Evolutionary conservation across 345 rosid species (phyloP).

Genomic region (Brassica cretica): DNA sequence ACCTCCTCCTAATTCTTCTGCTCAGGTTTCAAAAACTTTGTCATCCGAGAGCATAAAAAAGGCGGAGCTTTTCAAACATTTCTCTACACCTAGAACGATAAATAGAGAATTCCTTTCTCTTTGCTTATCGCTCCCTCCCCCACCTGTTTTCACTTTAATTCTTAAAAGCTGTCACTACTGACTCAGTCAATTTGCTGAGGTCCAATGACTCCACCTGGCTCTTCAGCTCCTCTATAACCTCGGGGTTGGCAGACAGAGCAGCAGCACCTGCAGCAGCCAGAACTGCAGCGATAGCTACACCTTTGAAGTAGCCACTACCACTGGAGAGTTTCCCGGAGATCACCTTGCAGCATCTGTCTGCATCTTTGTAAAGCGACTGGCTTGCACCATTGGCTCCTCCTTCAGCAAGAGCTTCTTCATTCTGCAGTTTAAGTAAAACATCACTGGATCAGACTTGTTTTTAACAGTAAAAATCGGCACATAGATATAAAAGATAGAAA

Average conservation of each 20-base stretch:
- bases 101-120: constrained; percentile 29
- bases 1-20: neutral
- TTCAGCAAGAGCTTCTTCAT: constrained; percentile 51
- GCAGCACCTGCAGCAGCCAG: constrained; percentile 50
- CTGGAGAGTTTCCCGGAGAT: constrained; percentile 47
- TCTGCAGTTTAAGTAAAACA: constrained; percentile 32
- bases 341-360: constrained; percentile 58
- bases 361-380: constrained; percentile 44
- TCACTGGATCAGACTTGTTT: neutral
- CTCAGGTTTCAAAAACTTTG: constrained; percentile 12
- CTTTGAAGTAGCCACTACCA: constrained; percentile 49
- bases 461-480: neutral
- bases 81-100: constrained; percentile 13
- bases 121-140: constrained; percentile 7
- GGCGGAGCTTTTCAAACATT: neutral
- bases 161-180: constrained; percentile 20
- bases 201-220: constrained; percentile 26
- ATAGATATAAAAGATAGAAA: neutral
- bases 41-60: constrained; percentile 15
- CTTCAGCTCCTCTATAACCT: constrained; percentile 15
- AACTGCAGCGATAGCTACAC: constrained; percentile 42
- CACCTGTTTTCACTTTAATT: constrained; percentile 8
- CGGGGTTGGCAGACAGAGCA: constrained; percentile 25
- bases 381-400: constrained; percentile 38
- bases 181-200: constrained; percentile 19